A percentile compares a stretch with the other conserved stretches of the same genome.
Evolutionary conservation across 2,329 filamentous ascomycete species (phyloP).

Genomic region (Lasiodiplodia gonubiensis): DNA sequence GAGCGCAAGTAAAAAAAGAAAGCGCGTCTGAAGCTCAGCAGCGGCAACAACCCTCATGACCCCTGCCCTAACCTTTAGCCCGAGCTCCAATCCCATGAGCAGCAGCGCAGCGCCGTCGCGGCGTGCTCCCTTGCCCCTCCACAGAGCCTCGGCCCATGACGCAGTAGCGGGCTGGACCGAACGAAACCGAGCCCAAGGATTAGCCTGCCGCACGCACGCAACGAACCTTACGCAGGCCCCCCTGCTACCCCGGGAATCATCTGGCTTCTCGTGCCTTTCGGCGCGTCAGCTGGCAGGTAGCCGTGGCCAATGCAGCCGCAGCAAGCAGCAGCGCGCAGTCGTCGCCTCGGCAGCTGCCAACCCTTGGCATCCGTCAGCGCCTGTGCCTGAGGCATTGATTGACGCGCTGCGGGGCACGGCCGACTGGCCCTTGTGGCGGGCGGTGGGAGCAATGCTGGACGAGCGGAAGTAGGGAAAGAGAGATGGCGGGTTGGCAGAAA

Average conservation of each 20-base stretch:
- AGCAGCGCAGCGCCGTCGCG: not conserved
- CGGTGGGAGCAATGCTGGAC: slow-evolving; percentile 16
- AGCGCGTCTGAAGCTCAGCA: not conserved
- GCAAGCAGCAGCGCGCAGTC: not conserved
- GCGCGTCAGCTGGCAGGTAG: not conserved
- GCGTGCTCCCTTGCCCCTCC: slow-evolving; percentile 19
- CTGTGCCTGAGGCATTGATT: slow-evolving; percentile 17
- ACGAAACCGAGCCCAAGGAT: slow-evolving; percentile 19
- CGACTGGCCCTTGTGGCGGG: not conserved
- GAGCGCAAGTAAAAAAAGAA: not conserved
- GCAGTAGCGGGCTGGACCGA: slow-evolving; percentile 26
- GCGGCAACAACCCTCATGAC: slow-evolving; percentile 8
- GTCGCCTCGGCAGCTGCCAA: not conserved
- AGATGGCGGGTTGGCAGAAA: not conserved
- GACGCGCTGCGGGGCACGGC: slow-evolving; percentile 1
- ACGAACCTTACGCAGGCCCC: not conserved
- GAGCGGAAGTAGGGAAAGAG: slow-evolving; percentile 14
- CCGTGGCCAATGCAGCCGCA: not conserved
- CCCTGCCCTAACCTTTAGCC: slow-evolving; percentile 25
- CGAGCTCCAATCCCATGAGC: slow-evolving; percentile 26
- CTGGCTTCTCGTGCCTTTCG: not conserved
- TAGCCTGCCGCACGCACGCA: slow-evolving; percentile 8
- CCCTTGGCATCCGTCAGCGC: slow-evolving; percentile 5
- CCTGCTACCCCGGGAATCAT: slow-evolving; percentile 2
- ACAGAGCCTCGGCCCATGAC: slow-evolving; percentile 28